phyloP scores from a whole-genome alignment of 73 alveolate genomes.

The Paramecium octaurelia region DNA sequence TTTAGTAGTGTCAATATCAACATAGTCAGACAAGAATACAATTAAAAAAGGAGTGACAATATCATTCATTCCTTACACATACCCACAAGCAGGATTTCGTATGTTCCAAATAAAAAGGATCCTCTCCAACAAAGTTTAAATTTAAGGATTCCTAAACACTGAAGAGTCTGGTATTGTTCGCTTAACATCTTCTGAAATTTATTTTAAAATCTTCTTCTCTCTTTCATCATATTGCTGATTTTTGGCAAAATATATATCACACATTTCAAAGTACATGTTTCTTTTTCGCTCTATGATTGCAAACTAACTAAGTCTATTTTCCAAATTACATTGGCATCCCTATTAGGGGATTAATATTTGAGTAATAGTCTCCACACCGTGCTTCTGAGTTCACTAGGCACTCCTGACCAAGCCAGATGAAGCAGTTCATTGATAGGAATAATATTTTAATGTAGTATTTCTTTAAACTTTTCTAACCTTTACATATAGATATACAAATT shows the following conservation, averaged over 20 bases:
- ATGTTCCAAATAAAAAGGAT: constrained; percentile 56
- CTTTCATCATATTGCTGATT: constrained; percentile 47
- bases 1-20: constrained; percentile 48
- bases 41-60: constrained; percentile 53
- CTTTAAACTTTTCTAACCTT: neutral
- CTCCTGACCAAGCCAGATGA: constrained; percentile 33
- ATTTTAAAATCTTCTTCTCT: constrained; percentile 42
- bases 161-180: constrained; percentile 47
- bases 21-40: constrained; percentile 41
- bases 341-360: constrained; percentile 54
- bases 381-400: constrained; percentile 52
- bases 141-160: constrained; percentile 2
- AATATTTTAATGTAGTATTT: neutral
- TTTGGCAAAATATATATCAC: constrained; percentile 54
- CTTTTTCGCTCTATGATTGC: constrained; percentile 49
- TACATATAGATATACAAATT: neutral
- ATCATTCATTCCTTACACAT: constrained; percentile 63
- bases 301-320: neutral
- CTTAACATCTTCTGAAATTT: constrained; percentile 44
- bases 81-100: constrained; percentile 63
- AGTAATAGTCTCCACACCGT: constrained; percentile 49
- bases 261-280: constrained; percentile 23
- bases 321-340: constrained; percentile 56
- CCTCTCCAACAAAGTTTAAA: constrained; percentile 44
- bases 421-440: constrained; percentile 12